Evolutionary conservation across 1,284 basidiomycete genomes (phyloP).

Genomic region (Trametes sp.): DNA sequence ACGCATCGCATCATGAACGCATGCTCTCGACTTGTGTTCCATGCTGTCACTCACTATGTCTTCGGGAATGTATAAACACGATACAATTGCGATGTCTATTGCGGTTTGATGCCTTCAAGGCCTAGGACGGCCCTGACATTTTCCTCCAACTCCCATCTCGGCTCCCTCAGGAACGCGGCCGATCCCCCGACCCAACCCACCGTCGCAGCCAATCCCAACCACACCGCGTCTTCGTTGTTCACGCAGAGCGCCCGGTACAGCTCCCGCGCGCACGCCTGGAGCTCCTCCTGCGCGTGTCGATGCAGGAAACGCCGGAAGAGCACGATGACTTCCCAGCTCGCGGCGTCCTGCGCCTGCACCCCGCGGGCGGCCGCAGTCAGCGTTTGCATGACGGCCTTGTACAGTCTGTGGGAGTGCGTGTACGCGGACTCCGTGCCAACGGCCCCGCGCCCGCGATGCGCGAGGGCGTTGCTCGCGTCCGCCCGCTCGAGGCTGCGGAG

Average conservation of each 20-base stretch:
- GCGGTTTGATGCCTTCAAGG: background rate
- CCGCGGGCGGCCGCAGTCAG: slow-evolving; percentile 70
- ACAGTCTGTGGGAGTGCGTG: slow-evolving; percentile 79
- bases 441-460: slow-evolving; percentile 55
- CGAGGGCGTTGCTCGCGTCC: slow-evolving; percentile 71
- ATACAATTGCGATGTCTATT: background rate
- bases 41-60: background rate
- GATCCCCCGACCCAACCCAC: slow-evolving; percentile 49
- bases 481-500: slow-evolving; percentile 63
- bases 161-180: slow-evolving; percentile 59
- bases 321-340: slow-evolving; percentile 82
- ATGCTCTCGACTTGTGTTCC: background rate
- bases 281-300: slow-evolving; percentile 68
- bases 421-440: slow-evolving; percentile 75
- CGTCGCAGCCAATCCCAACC: slow-evolving; percentile 76
- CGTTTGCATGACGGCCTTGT: slow-evolving; percentile 75
- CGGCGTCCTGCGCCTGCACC: slow-evolving; percentile 73
- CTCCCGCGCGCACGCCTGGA: slow-evolving; percentile 70
- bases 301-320: slow-evolving; percentile 80
- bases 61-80: background rate
- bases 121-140: slow-evolving; percentile 60
- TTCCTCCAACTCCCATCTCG: slow-evolving; percentile 65
- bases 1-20: background rate
- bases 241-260: slow-evolving; percentile 68
- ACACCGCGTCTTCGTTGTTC: slow-evolving; percentile 82